phyloP scores from a whole-genome alignment of 2,329 filamentous ascomycete genomes.

The Pyrenophora graminea region DNA sequence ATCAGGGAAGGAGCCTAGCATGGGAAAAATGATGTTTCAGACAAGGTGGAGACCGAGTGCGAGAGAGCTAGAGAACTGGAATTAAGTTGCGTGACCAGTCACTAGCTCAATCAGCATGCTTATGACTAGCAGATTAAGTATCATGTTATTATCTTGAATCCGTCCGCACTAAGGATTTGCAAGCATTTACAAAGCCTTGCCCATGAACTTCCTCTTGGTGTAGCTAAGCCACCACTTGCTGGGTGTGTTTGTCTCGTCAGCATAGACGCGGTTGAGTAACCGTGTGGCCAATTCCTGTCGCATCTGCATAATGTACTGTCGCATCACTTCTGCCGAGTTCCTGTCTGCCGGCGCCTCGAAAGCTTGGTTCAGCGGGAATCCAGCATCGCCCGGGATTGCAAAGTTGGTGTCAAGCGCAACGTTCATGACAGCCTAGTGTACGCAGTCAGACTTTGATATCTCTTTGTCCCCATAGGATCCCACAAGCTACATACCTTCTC shows the following conservation, averaged over 20 bases:
- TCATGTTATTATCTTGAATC: not conserved
- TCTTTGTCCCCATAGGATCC: constrained; percentile 38
- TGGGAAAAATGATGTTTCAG: not conserved
- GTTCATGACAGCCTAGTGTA: constrained; percentile 75
- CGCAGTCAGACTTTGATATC: not conserved
- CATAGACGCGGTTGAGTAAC: constrained; percentile 84
- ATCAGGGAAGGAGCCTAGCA: not conserved
- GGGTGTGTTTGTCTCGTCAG: constrained; percentile 67
- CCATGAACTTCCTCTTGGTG: constrained; percentile 99
- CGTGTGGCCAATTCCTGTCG: constrained; percentile 86
- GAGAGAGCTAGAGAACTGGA: not conserved
- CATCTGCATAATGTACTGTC: constrained; percentile 89
- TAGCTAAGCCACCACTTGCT: constrained; percentile 97
- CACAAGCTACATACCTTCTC: constrained; percentile 59
- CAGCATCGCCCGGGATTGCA: constrained; percentile 89
- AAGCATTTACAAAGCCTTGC: constrained; percentile 63
- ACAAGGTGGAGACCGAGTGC: not conserved
- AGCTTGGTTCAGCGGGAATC: constrained; percentile 93
- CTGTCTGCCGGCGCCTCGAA: constrained; percentile 87
- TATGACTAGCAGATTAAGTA: no score
- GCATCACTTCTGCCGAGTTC: constrained; percentile 84
- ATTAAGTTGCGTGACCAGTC: not conserved
- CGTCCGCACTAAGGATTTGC: no score
- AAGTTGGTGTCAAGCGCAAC: constrained; percentile 91
- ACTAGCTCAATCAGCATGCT: not conserved